Percentiles rank a stretch among this genome's conserved stretches.
phyloP scores from a whole-genome alignment of 2,329 filamentous ascomycete genomes.

The Cordyceps militaris region DNA sequence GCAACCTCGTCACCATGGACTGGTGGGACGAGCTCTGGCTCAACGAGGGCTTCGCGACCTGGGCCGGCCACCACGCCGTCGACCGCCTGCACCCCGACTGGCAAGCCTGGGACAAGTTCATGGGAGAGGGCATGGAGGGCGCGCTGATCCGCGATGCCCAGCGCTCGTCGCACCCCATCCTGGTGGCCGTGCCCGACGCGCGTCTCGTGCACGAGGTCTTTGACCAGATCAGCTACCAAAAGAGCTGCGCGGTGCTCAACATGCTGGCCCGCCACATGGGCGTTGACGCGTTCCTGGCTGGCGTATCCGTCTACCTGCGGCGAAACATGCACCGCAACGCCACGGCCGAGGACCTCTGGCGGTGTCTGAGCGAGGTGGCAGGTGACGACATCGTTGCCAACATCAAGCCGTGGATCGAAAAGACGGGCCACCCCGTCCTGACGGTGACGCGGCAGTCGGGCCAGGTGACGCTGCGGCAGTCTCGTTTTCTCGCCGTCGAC shows the following conservation, averaged over 20 bases:
- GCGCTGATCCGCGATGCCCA: slow-evolving; percentile 83
- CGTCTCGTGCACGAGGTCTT: slow-evolving; percentile 98
- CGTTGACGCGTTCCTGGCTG: slow-evolving; percentile 90
- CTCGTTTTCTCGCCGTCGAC: slow-evolving; percentile 85
- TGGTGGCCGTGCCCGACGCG: slow-evolving; percentile 89
- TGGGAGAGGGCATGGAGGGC: slow-evolving; percentile 84
- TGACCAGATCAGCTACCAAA: slow-evolving; percentile 94
- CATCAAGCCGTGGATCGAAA: slow-evolving; percentile 96
- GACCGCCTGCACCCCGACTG: slow-evolving; percentile 94
- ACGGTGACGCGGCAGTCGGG: slow-evolving; percentile 64
- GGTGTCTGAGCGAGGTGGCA: slow-evolving; percentile 79
- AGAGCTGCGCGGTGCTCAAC: slow-evolving; percentile 88
- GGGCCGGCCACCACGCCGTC: slow-evolving; percentile 61
- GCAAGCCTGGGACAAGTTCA: slow-evolving; percentile 95
- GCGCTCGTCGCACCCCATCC: slow-evolving; percentile 90
- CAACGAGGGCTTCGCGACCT: slow-evolving; percentile 77
- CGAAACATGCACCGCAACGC: slow-evolving; percentile 97
- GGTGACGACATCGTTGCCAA: slow-evolving; percentile 87
- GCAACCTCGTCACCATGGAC: slow-evolving; percentile 95
- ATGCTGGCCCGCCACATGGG: slow-evolving; percentile 97
- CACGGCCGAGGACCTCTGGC: slow-evolving; percentile 84
- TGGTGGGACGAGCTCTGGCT: slow-evolving; percentile 98
- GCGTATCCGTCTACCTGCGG: slow-evolving; percentile 83
- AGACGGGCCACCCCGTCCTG: slow-evolving; percentile 87
- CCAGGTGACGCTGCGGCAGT: slow-evolving; percentile 83